These are phyloP conservation scores for Phialophora verrucosa DNA, from an alignment of 2,329 filamentous ascomycete species.

Conservation along the genomic window DNA sequence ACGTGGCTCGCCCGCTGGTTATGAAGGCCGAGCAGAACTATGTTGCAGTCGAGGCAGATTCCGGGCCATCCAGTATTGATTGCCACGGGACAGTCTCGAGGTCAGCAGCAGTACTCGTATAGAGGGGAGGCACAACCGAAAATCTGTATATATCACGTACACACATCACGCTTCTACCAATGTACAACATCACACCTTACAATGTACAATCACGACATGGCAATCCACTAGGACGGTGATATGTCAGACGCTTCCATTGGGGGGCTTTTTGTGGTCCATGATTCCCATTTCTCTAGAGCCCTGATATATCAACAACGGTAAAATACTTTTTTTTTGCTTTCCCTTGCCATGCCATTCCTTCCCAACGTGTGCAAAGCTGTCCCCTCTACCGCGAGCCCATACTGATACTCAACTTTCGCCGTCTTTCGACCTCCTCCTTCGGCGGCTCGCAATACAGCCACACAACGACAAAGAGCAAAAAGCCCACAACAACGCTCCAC, in stretches of 20 bases:
- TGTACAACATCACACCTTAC: too few relatives aligned
- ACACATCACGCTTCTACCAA: background rate
- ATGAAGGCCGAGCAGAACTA: too few relatives aligned
- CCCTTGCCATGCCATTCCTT: background rate
- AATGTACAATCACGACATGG: background rate
- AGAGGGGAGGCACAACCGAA: background rate
- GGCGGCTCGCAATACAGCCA: slow-evolving; percentile 80
- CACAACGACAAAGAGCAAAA: slow-evolving; percentile 80
- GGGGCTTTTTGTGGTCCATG: slow-evolving; percentile 1
- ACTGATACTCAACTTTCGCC: slow-evolving; percentile 33
- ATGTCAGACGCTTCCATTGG: background rate
- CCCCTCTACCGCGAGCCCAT: slow-evolving; percentile 14
- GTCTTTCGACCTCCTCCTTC: slow-evolving; percentile 34
- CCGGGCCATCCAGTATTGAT: too few relatives aligned
- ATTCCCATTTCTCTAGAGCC: background rate
- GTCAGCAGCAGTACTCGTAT: background rate
- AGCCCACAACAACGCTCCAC: slow-evolving; percentile 80
- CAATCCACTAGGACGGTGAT: background rate
- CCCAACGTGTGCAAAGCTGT: background rate
- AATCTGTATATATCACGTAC: background rate
- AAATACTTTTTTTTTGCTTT: background rate
- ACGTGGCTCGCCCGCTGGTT: too few relatives aligned
- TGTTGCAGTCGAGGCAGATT: too few relatives aligned
- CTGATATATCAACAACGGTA: background rate
- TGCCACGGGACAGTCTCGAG: too few relatives aligned